Evolutionary conservation across 805 yeast species (phyloP).

Genomic region (Teunomyces aglyptinius): DNA sequence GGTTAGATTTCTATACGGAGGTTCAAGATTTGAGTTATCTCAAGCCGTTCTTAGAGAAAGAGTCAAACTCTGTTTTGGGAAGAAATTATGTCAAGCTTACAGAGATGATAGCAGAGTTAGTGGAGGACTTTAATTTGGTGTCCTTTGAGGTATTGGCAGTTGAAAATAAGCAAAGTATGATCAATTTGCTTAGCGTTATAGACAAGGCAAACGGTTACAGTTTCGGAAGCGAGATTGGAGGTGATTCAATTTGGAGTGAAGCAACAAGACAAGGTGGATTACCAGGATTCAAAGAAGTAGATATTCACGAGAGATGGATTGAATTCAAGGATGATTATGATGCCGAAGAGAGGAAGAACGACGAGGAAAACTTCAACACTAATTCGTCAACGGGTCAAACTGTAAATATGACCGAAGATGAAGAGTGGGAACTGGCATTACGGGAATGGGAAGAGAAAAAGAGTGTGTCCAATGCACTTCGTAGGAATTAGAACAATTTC

Average conservation of each 20-base stretch:
- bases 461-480: conserved; percentile 38
- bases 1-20: conserved; percentile 83
- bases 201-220: conserved; percentile 94
- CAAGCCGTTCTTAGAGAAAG: conserved; percentile 66
- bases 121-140: conserved; percentile 84
- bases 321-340: conserved; percentile 81
- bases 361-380: conserved; percentile 20
- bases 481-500: background rate
- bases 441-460: conserved; percentile 27
- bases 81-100: conserved; percentile 66
- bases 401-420: conserved; percentile 48
- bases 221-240: conserved; percentile 94
- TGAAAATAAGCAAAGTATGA: conserved; percentile 92
- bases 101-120: conserved; percentile 73
- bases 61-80: conserved; percentile 64
- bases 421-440: conserved; percentile 60
- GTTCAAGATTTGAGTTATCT: conserved; percentile 79
- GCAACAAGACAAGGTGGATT: conserved; percentile 79
- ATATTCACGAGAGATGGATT: conserved; percentile 94
- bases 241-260: conserved; percentile 98
- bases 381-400: background rate
- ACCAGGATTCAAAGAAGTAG: conserved; percentile 49
- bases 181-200: conserved; percentile 66
- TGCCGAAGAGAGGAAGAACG: conserved; percentile 46
- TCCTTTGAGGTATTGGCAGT: conserved; percentile 86